Evolutionary conservation across 73 alveolate genomes (phyloP).

Genomic region (Blepharisma stoltei): DNA sequence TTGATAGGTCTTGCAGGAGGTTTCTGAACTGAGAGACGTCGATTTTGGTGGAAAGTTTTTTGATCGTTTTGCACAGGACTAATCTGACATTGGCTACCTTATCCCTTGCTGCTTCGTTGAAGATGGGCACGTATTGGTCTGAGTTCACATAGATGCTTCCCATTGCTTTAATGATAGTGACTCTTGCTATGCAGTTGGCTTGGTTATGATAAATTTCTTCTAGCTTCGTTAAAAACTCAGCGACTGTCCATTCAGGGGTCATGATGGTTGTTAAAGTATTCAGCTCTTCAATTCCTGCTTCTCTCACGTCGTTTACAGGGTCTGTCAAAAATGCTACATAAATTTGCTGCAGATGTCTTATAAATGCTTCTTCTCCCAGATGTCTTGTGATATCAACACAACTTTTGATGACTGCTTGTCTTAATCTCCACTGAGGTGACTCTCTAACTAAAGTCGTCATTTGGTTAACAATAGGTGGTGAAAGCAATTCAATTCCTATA

Average conservation of each 20-base stretch:
- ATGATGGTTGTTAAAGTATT: constrained; percentile 67
- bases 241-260: constrained; percentile 86
- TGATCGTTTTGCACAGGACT: constrained; percentile 79
- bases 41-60: constrained; percentile 54
- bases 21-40: constrained; percentile 46
- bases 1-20: constrained; percentile 42
- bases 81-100: constrained; percentile 92
- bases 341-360: constrained; percentile 72
- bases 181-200: constrained; percentile 86
- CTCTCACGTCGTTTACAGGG: constrained; percentile 95
- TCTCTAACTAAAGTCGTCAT: constrained; percentile 83
- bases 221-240: constrained; percentile 81
- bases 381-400: constrained; percentile 57
- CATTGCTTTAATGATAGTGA: constrained; percentile 72
- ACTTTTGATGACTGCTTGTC: constrained; percentile 83
- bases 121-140: constrained; percentile 77
- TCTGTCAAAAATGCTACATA: constrained; percentile 85
- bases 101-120: constrained; percentile 84
- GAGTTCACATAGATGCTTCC: constrained; percentile 42
- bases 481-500: constrained; percentile 55
- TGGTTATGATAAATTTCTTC: constrained; percentile 68
- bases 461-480: constrained; percentile 57
- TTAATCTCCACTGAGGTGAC: constrained; percentile 91
- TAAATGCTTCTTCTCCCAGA: constrained; percentile 83
- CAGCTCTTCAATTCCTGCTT: constrained; percentile 80